Percentiles rank a stretch among this genome's conserved stretches.
Conservation (phyloP, 2,329 filamentous ascomycete species). For the Aspergillus sp. region DNA sequence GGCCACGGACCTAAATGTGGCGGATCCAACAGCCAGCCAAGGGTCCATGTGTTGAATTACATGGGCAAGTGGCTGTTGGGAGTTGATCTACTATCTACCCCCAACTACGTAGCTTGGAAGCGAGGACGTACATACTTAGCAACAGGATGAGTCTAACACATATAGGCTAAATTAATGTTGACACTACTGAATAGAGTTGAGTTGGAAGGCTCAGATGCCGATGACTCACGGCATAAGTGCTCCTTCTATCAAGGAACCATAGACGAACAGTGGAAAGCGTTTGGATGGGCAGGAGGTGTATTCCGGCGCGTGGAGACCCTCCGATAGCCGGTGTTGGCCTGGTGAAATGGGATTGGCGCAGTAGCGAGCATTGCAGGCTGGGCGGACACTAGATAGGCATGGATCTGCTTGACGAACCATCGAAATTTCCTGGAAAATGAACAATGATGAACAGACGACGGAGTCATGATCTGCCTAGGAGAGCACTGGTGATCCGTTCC, state of each 20-base stretch:
- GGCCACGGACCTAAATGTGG: constrained; percentile 19
- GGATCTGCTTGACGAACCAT: constrained; percentile 11
- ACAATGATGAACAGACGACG: not conserved
- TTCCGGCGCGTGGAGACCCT: constrained; percentile 1
- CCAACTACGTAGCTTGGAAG: not conserved
- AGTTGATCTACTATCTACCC: constrained; percentile 9
- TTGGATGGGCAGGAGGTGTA: constrained; percentile 1
- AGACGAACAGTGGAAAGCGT: not conserved
- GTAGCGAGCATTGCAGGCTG: constrained; percentile 13
- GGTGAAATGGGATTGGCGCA: constrained; percentile 7
- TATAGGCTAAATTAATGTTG: constrained; percentile 1
- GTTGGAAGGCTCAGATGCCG: not conserved
- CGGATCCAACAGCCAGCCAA: constrained; percentile 29
- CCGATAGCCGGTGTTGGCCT: constrained; percentile 5
- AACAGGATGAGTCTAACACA: not conserved
- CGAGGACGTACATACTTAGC: not conserved
- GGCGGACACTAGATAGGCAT: constrained; percentile 10
- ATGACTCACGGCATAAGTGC: not conserved
- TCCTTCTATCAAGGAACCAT: not conserved
- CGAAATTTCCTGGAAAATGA: constrained; percentile 11
- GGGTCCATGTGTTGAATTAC: constrained; percentile 42
- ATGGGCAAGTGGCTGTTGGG: constrained; percentile 36
- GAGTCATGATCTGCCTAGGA: not conserved
- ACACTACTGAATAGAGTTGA: not conserved
- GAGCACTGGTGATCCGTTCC: not conserved